Percentiles rank a stretch among this genome's conserved stretches.
These are phyloP conservation scores for Fonsecaea monophora DNA, from an alignment of 2,329 filamentous ascomycete species.

Conservation along the genomic window DNA sequence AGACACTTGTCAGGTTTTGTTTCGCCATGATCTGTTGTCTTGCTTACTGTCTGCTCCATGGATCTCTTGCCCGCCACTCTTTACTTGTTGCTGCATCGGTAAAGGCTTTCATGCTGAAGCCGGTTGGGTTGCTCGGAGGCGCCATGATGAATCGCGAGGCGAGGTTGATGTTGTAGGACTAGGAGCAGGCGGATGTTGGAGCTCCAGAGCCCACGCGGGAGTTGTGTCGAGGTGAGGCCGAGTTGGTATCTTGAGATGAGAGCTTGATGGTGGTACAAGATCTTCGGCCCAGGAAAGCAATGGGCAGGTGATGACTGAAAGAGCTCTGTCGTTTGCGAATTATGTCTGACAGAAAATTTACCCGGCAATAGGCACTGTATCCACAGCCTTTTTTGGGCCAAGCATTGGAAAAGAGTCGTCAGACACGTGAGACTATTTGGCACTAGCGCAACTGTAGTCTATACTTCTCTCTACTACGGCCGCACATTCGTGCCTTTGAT, in stretches of 20 bases:
- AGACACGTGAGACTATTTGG: not conserved
- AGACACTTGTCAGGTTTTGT: conserved; percentile 33
- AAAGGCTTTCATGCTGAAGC: conserved; percentile 76
- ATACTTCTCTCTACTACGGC: not conserved
- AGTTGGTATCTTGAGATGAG: not conserved
- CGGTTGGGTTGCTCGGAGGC: conserved; percentile 72
- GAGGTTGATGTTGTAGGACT: too few species aligned
- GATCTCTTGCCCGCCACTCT: conserved; percentile 55
- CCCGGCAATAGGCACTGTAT: not conserved
- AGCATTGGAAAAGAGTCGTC: not conserved
- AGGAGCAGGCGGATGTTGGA: conserved; percentile 2
- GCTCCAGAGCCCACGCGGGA: not conserved
- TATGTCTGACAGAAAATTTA: not conserved
- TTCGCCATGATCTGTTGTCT: not conserved
- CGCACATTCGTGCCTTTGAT: not conserved
- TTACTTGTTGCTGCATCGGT: conserved; percentile 39
- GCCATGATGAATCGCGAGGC: conserved; percentile 16
- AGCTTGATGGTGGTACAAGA: not conserved
- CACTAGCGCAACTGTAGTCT: not conserved
- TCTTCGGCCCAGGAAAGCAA: not conserved
- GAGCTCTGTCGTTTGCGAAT: not conserved
- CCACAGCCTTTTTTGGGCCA: not conserved
- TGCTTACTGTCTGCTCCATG: conserved; percentile 68
- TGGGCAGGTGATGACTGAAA: not conserved
- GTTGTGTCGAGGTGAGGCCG: not conserved